These are phyloP conservation scores for Wickerhamomyces sp. DNA, from an alignment of 1,139 yeast genomes.

Conservation along the genomic window DNA sequence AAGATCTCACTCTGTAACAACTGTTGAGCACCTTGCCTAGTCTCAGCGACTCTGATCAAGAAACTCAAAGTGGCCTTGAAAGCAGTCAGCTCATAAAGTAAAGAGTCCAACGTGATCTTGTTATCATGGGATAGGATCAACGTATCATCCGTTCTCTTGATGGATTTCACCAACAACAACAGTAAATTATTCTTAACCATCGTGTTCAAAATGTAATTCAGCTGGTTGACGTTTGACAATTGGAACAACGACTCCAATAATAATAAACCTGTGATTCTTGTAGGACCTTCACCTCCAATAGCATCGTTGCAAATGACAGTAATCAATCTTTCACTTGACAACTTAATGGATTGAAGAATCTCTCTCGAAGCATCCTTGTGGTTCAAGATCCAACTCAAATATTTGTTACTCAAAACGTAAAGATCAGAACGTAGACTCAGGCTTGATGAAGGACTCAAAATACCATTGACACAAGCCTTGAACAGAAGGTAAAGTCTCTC, in stretches of 20 bases:
- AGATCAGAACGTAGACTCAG: slow-evolving; percentile 70
- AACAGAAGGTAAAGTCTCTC: slow-evolving; percentile 65
- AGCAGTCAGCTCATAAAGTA: slow-evolving; percentile 69
- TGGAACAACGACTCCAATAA: slow-evolving; percentile 67
- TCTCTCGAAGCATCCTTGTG: slow-evolving; percentile 40
- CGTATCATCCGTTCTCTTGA: slow-evolving; percentile 65
- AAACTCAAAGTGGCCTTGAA: slow-evolving; percentile 69
- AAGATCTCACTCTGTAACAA: slow-evolving; percentile 72
- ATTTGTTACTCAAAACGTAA: slow-evolving; percentile 67
- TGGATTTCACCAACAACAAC: slow-evolving; percentile 56
- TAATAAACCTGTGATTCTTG: slow-evolving; percentile 71
- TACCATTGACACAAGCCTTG: slow-evolving; percentile 68
- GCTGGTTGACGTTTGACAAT: slow-evolving; percentile 44
- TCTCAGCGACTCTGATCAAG: slow-evolving; percentile 68
- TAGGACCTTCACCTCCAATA: slow-evolving; percentile 70
- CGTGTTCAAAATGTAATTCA: slow-evolving; percentile 54
- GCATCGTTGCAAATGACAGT: slow-evolving; percentile 73
- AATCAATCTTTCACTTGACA: slow-evolving; percentile 58
- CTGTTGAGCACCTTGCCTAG: slow-evolving; percentile 71
- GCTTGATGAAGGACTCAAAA: slow-evolving; percentile 64
- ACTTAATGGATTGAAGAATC: slow-evolving; percentile 45
- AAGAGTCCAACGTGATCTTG: slow-evolving; percentile 42
- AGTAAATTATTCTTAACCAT: slow-evolving; percentile 65
- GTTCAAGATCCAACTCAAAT: slow-evolving; percentile 45
- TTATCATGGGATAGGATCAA: slow-evolving; percentile 32